Conservation (phyloP, 2,329 filamentous ascomycete genomes). For the Trichoderma koningiopsis region DNA sequence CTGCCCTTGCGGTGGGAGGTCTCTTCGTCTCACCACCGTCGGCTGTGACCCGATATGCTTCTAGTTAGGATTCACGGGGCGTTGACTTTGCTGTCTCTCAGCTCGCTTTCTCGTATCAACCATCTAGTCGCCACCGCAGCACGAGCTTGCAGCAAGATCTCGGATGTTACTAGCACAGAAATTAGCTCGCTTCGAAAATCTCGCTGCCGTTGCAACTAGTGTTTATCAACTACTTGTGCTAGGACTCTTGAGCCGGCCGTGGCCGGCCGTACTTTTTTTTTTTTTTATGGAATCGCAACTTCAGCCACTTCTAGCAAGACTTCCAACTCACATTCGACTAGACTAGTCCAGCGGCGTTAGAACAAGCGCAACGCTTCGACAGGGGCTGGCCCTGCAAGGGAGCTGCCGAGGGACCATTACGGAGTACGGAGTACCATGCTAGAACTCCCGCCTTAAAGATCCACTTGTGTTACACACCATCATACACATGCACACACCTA, state of each 20-base stretch:
- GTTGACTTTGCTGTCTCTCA: not conserved
- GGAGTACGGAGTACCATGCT: constrained; percentile 28
- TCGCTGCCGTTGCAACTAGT: not conserved
- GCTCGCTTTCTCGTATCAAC: not conserved
- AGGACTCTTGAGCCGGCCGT: constrained; percentile 2
- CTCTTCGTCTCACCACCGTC: not conserved
- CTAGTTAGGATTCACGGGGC: constrained; percentile 15
- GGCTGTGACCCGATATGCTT: constrained; percentile 19
- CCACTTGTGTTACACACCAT: constrained; percentile 26
- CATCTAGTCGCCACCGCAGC: not conserved
- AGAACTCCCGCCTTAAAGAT: constrained; percentile 30
- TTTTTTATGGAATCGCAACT: not conserved
- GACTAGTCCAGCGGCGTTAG: constrained; percentile 16
- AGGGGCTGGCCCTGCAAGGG: constrained; percentile 26
- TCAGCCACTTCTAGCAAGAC: not conserved
- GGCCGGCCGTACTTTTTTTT: constrained; percentile 7
- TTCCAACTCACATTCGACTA: not conserved
- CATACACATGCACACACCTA: not conserved
- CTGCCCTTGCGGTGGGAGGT: not conserved
- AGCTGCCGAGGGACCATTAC: constrained; percentile 31
- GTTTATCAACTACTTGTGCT: not conserved
- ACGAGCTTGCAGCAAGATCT: constrained; percentile 1
- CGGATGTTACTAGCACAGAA: not conserved
- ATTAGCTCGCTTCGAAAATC: not conserved
- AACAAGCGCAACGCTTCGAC: constrained; percentile 21